phyloP scores from a whole-genome alignment of 768 basidiomycete species.

The Trametes punicea region DNA sequence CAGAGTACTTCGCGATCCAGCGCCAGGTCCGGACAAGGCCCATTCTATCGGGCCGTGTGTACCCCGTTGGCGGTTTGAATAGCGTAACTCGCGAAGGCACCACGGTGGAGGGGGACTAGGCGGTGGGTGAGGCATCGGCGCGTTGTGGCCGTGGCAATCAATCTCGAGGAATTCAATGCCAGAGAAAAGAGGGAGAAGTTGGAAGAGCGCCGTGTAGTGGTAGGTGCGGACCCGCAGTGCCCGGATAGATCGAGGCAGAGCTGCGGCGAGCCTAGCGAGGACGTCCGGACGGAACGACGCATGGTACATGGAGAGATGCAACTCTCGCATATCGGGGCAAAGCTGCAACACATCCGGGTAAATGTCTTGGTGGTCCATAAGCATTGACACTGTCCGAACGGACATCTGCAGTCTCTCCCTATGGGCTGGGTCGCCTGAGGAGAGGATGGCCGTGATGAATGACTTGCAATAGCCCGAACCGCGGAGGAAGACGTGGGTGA shows the following conservation, averaged over 20 bases:
- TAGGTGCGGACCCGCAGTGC: background rate
- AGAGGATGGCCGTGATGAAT: background rate
- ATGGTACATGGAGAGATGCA: slow-evolving; percentile 1
- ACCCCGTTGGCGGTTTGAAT: background rate
- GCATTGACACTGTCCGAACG: background rate
- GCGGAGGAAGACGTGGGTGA: background rate
- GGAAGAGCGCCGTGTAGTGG: background rate
- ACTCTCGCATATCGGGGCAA: slow-evolving; percentile 3
- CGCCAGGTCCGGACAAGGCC: too few species aligned
- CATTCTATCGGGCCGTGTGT: too few species aligned
- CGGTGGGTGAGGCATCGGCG: background rate
- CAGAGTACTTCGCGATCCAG: too few species aligned
- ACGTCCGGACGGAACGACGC: slow-evolving; percentile 1
- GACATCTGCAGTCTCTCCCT: background rate
- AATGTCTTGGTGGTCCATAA: background rate
- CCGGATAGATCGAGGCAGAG: background rate
- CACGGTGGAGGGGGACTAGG: background rate
- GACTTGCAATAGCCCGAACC: background rate
- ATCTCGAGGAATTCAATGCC: background rate
- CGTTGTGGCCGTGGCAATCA: background rate
- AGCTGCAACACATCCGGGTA: slow-evolving; percentile 2
- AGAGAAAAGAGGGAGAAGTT: background rate
- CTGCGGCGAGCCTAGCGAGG: background rate
- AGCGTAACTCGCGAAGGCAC: background rate
- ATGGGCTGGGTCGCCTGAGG: background rate